These are phyloP conservation scores for Didymella keratinophila DNA, from an alignment of 2,329 filamentous ascomycete species.

Conservation along the genomic window DNA sequence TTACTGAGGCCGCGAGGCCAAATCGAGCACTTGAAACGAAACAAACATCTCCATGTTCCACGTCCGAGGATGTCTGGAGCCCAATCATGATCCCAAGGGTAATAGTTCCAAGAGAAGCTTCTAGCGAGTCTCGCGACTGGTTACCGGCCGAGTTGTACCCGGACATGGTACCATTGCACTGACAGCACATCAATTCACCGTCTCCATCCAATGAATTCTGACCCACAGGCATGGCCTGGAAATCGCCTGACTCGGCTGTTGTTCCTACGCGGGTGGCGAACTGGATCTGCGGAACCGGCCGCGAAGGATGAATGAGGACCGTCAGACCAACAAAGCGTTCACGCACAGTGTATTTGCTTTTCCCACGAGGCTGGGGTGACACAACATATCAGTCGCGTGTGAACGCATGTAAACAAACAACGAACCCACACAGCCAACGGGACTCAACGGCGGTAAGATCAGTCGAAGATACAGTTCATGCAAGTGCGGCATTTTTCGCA, in stretches of 20 bases:
- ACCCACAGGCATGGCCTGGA: slow-evolving; percentile 14
- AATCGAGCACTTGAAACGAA: slow-evolving; percentile 25
- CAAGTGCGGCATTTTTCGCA: slow-evolving; percentile 44
- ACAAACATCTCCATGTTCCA: slow-evolving; percentile 20
- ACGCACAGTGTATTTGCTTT: neutral
- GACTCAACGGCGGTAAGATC: slow-evolving; percentile 2
- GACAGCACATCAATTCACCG: slow-evolving; percentile 23
- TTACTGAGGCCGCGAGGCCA: slow-evolving; percentile 24
- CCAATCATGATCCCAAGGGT: slow-evolving; percentile 7
- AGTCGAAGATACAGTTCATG: slow-evolving; percentile 24
- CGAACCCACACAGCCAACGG: neutral
- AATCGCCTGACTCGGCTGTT: slow-evolving; percentile 17
- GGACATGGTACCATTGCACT: slow-evolving; percentile 13
- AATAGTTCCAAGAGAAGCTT: slow-evolving; percentile 8
- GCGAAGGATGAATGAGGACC: slow-evolving; percentile 16
- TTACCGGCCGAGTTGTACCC: slow-evolving; percentile 17
- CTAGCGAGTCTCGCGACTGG: slow-evolving; percentile 2
- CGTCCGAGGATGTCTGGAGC: slow-evolving; percentile 5
- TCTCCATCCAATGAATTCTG: slow-evolving; percentile 17
- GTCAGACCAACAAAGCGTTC: slow-evolving; percentile 1
- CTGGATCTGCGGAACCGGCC: slow-evolving; percentile 18
- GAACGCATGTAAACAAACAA: slow-evolving; percentile 5
- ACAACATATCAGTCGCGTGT: slow-evolving; percentile 1
- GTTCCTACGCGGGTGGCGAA: slow-evolving; percentile 18
- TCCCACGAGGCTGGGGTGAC: neutral